Evolutionary conservation across 2,329 filamentous ascomycete genomes (phyloP).

Genomic region (Ceratocystis harringtonii): DNA sequence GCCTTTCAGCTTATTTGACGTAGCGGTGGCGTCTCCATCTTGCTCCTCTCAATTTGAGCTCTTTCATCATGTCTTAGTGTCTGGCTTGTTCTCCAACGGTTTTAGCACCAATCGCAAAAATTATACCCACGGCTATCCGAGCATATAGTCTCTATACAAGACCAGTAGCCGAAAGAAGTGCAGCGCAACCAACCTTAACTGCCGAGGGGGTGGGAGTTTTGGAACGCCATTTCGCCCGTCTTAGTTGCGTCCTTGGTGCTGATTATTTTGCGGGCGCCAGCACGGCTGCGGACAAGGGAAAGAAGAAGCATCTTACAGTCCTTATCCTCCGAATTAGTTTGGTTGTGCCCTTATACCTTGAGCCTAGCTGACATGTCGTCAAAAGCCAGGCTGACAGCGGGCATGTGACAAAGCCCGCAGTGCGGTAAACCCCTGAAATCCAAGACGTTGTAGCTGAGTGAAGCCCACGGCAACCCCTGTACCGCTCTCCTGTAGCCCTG

Average conservation of each 20-base stretch:
- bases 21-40: too few relatives aligned
- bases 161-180: background rate
- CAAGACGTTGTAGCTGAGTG: background rate
- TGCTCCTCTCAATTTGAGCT: too few relatives aligned
- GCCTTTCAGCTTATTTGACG: too few relatives aligned
- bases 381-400: background rate
- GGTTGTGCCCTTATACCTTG: background rate
- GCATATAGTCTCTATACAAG: too few relatives aligned
- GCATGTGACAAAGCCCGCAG: background rate
- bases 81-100: too few relatives aligned
- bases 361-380: background rate
- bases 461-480: background rate
- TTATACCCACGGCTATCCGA: too few relatives aligned
- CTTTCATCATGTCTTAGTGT: too few relatives aligned
- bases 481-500: background rate
- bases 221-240: background rate
- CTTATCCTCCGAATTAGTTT: background rate
- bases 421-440: background rate
- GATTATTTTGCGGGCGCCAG: background rate
- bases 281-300: background rate
- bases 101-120: too few relatives aligned
- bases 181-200: background rate
- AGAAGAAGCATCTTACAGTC: background rate
- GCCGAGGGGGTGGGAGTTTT: background rate
- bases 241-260: background rate